A percentile compares a stretch with the other conserved stretches of the same genome.
Conservation (phyloP, 768 basidiomycete genomes). For the Collybia nuda region DNA sequence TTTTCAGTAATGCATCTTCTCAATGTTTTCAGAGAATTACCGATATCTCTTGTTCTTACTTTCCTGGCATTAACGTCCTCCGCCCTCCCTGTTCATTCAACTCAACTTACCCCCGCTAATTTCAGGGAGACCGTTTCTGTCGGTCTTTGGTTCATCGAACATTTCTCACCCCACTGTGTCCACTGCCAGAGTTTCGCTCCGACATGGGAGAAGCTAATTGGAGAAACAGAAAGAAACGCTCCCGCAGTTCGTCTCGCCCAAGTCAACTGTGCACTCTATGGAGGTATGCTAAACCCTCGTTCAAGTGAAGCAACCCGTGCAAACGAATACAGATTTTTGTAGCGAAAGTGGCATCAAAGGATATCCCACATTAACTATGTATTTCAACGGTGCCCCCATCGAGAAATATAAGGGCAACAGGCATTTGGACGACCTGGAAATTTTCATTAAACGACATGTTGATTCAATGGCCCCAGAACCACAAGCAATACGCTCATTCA, state of each 20-base stretch:
- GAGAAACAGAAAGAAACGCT: constrained; percentile 45
- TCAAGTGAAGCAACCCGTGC: not conserved
- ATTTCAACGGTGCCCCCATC: constrained; percentile 60
- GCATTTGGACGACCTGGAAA: constrained; percentile 50
- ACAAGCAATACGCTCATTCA: constrained; percentile 21
- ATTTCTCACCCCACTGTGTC: constrained; percentile 82
- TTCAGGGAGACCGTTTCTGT: constrained; percentile 51
- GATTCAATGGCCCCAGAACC: constrained; percentile 9
- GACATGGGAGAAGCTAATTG: constrained; percentile 74
- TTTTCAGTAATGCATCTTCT: constrained; percentile 13
- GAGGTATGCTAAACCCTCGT: constrained; percentile 49
- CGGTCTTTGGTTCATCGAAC: constrained; percentile 84
- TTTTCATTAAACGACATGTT: constrained; percentile 51
- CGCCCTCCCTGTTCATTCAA: constrained; percentile 33
- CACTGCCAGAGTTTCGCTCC: constrained; percentile 83
- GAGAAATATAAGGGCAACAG: constrained; percentile 57
- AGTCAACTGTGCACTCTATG: constrained; percentile 76
- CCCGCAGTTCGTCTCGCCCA: constrained; percentile 70
- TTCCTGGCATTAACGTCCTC: constrained; percentile 25
- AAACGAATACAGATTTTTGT: constrained; percentile 66
- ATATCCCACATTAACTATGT: constrained; percentile 80
- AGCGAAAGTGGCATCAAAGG: constrained; percentile 60
- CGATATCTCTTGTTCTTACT: constrained; percentile 27
- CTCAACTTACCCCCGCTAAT: constrained; percentile 55
- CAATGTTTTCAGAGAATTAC: constrained; percentile 15